These are phyloP conservation scores for Pisolithus orientalis DNA, from an alignment of 768 basidiomycete genomes.

Conservation along the genomic window DNA sequence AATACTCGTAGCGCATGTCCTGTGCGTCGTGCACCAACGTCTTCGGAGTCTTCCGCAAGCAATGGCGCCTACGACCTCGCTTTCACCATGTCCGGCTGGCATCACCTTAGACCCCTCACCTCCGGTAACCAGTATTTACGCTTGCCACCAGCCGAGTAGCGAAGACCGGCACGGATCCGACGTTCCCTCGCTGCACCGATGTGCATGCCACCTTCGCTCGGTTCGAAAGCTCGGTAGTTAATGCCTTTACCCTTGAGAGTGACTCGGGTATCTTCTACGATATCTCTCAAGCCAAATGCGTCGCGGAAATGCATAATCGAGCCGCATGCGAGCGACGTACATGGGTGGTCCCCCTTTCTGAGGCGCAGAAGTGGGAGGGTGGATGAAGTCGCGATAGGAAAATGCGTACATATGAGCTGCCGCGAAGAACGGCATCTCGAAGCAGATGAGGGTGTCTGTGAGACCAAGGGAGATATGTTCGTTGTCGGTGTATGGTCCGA, in stretches of 20 bases:
- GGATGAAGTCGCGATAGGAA: conserved; percentile 71
- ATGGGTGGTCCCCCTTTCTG: conserved; percentile 23
- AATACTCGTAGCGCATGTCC: conserved; percentile 37
- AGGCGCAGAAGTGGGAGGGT: conserved; percentile 40
- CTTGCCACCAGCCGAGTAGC: conserved; percentile 87
- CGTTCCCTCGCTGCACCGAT: conserved; percentile 81
- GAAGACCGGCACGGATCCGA: conserved; percentile 84
- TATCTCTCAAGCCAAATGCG: conserved; percentile 81
- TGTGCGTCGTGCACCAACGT: conserved; percentile 63
- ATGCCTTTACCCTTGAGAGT: conserved; percentile 87
- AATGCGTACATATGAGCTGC: conserved; percentile 95
- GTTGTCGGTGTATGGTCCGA: conserved; percentile 83
- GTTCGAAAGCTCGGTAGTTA: conserved; percentile 95
- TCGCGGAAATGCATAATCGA: conserved; percentile 86
- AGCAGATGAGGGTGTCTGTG: conserved; percentile 86
- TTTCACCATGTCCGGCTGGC: conserved; percentile 25
- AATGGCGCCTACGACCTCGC: conserved; percentile 75
- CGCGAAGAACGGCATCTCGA: conserved; percentile 98
- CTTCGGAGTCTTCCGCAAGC: conserved; percentile 53
- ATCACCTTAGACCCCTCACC: conserved; percentile 35
- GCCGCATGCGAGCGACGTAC: conserved; percentile 85
- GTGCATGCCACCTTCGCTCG: conserved; percentile 89
- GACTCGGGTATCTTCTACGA: conserved; percentile 75
- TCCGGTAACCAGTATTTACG: conserved; percentile 95
- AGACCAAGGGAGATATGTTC: conserved; percentile 89